Evolutionary conservation across 1,139 yeast genomes (phyloP).

Genomic region (Magnusiomyces ingens): DNA sequence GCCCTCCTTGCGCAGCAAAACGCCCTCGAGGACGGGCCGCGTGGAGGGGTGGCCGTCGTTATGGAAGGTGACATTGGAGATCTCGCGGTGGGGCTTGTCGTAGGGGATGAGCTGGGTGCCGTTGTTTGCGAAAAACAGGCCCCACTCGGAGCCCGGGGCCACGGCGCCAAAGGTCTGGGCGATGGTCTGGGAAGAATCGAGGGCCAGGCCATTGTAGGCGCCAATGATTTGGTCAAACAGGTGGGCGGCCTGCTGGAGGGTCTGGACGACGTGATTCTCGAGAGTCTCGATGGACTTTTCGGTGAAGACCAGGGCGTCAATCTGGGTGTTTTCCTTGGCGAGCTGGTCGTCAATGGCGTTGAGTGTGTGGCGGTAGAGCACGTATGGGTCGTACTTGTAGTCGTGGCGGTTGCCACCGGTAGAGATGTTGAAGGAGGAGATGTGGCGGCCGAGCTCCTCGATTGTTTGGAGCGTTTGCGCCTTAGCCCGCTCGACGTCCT

Average conservation of each 20-base stretch:
- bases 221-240: constrained; percentile 29
- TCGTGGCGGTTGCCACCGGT: constrained; percentile 27
- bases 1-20: constrained; percentile 41
- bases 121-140: constrained; percentile 34
- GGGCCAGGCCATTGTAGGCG: constrained; percentile 28
- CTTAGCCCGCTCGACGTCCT: constrained; percentile 36
- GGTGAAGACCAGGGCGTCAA: constrained; percentile 37
- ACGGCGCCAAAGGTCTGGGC: constrained; percentile 32
- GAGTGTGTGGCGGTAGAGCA: constrained; percentile 36
- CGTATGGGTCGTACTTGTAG: constrained; percentile 41
- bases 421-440: constrained; percentile 23
- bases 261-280: constrained; percentile 40
- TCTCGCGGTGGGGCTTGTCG: constrained; percentile 35
- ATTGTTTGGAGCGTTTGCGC: constrained; percentile 32
- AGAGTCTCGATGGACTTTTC: constrained; percentile 39
- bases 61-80: constrained; percentile 35
- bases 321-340: constrained; percentile 39
- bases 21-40: constrained; percentile 42
- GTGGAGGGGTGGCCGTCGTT: constrained; percentile 38
- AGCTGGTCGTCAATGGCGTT: constrained; percentile 39
- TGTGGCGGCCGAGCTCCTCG: constrained; percentile 33
- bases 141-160: constrained; percentile 41
- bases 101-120: constrained; percentile 30
- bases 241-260: constrained; percentile 37
- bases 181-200: constrained; percentile 30